Evolutionary conservation across 768 basidiomycete genomes (phyloP), one percentile per base, ranked within the genome.

Genomic region (Tephrocybe sp.): DNA sequence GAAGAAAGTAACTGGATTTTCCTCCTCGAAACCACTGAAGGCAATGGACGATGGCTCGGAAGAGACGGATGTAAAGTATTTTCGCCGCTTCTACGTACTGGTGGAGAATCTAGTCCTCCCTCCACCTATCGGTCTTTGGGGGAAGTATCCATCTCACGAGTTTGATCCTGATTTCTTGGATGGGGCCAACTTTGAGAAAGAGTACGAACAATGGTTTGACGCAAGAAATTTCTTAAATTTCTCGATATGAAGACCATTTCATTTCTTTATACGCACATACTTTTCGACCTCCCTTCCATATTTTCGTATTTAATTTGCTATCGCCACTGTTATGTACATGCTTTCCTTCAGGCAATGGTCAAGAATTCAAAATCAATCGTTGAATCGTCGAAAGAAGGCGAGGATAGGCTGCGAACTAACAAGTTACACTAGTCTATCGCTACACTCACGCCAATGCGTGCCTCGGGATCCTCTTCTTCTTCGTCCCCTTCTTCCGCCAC

Each of bases 401-500:
- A n/a, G n/a, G n/a, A n/a, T n/a, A n/a, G n/a, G n/a, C n/a, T n/a
- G n/a, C n/a, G n/a, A n/a, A n/a, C n/a, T 29, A 29, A 11, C 5
- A 29, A 5, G 5, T 29, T 29, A 11, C 27, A 29, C 50, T 50
- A 60, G 16, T 54, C 56, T 29, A 62, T 25, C 43, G 61, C 58
- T 27, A 61, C 58, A 41, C 57, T 59, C 38, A 61, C 54, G 18
- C 47, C 45, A 18, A 38, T 47, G 18, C 49, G 43, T 21, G 30
- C 55, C 19, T 44, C 57, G 42, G n/a, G 52, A 33, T 59, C 63
- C n/a, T 63, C 64, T 47, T 71, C 72, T 44, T 39, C 50, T 33
- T 57, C 64, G 27, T 66, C 65, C 49, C 70, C 73, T 24, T 71
- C 76, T 42, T 79, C 80, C 21, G 78, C 79, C 18, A 61, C 64